Evolutionary conservation across 2,329 filamentous ascomycete species (phyloP).

Genomic region (Emericellopsis atlantica): DNA sequence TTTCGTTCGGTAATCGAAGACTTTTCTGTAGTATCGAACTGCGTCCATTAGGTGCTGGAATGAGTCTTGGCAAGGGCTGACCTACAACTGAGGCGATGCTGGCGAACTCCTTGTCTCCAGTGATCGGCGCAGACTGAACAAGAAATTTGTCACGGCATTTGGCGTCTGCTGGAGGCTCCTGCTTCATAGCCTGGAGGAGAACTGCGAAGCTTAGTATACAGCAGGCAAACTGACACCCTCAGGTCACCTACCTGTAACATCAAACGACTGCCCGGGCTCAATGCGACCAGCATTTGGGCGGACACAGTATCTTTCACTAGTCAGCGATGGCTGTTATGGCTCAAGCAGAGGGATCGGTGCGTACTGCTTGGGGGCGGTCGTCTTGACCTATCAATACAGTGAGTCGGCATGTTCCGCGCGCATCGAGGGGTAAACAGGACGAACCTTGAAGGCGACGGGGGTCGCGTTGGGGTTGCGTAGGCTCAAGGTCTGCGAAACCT

Average conservation of each 20-base stretch:
- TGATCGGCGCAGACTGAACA: slow-evolving; percentile 81
- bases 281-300: slow-evolving; percentile 94
- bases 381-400: slow-evolving; percentile 65
- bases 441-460: slow-evolving; percentile 60
- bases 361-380: slow-evolving; percentile 97
- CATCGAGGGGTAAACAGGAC: slow-evolving; percentile 7
- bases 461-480: slow-evolving; percentile 51
- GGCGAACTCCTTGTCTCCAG: slow-evolving; percentile 69
- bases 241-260: slow-evolving; percentile 65
- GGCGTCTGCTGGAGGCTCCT: slow-evolving; percentile 72
- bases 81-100: slow-evolving; percentile 73
- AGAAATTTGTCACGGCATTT: slow-evolving; percentile 97
- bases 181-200: slow-evolving; percentile 94
- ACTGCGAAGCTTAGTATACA: slow-evolving; percentile 36
- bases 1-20: slow-evolving; percentile 79
- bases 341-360: slow-evolving; percentile 17
- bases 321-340: slow-evolving; percentile 6
- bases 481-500: slow-evolving; percentile 51
- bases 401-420: background rate
- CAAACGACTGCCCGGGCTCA: slow-evolving; percentile 77
- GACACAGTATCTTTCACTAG: slow-evolving; percentile 73
- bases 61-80: slow-evolving; percentile 4
- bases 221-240: background rate
- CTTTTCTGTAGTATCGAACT: slow-evolving; percentile 77
- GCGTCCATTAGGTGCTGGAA: slow-evolving; percentile 4